phyloP scores from a whole-genome alignment of 768 basidiomycete species.

The Leccinum imitatum region DNA sequence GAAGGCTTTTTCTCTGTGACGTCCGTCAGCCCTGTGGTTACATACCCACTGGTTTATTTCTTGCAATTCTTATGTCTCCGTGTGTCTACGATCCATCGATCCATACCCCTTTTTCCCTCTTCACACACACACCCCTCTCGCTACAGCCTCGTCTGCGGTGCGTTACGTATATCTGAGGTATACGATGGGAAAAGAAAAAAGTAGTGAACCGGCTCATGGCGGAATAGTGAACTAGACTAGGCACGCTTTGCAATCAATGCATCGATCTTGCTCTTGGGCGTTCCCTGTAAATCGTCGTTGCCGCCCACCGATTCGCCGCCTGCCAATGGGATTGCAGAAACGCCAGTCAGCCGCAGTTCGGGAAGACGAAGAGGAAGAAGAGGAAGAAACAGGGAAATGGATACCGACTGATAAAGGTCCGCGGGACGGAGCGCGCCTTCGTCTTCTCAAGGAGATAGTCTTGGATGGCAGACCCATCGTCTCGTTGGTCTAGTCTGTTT shows the following conservation, averaged over 20 bases:
- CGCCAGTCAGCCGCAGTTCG: neutral
- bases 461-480: conserved; percentile 66
- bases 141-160: neutral
- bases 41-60: neutral
- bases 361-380: no score
- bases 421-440: conserved; percentile 71
- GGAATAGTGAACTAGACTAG: neutral
- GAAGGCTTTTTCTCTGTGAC: neutral
- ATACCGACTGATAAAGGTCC: conserved; percentile 67
- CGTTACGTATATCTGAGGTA: neutral
- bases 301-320: conserved; percentile 23
- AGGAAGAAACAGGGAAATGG: neutral
- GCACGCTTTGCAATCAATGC: conserved; percentile 11
- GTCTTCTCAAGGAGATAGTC: conserved; percentile 62
- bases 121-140: neutral
- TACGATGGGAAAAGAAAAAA: neutral
- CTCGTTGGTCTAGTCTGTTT: conserved; percentile 50
- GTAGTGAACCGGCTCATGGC: no score
- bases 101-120: neutral
- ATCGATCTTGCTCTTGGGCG: conserved; percentile 1
- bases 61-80: no score
- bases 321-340: neutral
- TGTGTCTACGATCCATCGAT: neutral
- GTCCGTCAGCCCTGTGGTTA: neutral
- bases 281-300: conserved; percentile 18